Evolutionary conservation across 2,329 filamentous ascomycete species (phyloP), one percentile per base, ranked within the genome.

Genomic region (Fusarium sterilihyphosum): DNA sequence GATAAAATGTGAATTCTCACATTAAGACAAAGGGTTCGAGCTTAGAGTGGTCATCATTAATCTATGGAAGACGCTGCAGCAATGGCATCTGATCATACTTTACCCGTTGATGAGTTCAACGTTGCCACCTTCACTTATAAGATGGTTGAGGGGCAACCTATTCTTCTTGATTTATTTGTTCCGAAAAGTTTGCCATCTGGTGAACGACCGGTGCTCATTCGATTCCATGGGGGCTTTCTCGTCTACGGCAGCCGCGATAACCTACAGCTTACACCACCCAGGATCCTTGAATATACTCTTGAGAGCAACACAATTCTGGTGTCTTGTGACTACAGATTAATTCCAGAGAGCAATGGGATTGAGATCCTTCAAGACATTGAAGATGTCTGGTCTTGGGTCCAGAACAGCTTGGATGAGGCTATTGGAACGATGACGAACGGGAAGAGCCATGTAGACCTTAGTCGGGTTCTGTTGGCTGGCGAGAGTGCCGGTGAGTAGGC

Each of bases 1-100:
- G 7, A 16, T 46, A 8, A 20, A 13, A 12, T 26, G 4, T 7
- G 0, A 18, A 29, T 47, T 26, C 8, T 47, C 26, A 47, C 5
- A 14, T 0, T 22, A 1, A 29, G 8, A 29, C 6, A 29, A 1
- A 1, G 4, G 18, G 44, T 3, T 47, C 6, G 8, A 29, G 8
- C 46, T 5, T 10, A 4, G 4, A 11, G 5, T 31, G 6, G 7
- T 16, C 0, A 49, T 14, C 6, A 31, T 8, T 5, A 8, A n/a
- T 0, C 1, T 8, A 2, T 0, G 8, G 8, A 17, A 50, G 4
- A 33, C 14, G 9, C 13, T n/a, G 12, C 4, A 20, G 11, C 7
- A 4, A 52, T 52, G 49, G 16, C 8, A 2, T 18, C 49, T 2
- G 12, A 35, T 3, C 8, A 14, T 5, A 5, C 6, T 14, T 3